Evolutionary conservation across 169 alveolate species (phyloP).

Genomic region (Miamiensis avidus): DNA sequence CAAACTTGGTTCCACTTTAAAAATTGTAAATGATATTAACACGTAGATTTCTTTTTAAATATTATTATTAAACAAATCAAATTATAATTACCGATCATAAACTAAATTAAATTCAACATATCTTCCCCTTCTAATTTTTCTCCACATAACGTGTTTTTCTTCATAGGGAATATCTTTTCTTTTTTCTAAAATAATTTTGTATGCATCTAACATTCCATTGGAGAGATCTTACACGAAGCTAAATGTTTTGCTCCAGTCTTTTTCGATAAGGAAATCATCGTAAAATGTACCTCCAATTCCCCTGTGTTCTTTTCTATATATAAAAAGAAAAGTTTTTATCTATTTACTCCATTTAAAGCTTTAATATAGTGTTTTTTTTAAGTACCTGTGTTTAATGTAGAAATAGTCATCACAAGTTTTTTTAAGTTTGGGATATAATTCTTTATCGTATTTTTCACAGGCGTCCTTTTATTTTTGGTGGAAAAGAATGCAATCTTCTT

Average conservation of each 20-base stretch:
- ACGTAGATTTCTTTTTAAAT: too few species aligned
- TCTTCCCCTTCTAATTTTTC: constrained; percentile 85
- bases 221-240: constrained; percentile 19
- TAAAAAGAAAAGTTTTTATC: too few species aligned
- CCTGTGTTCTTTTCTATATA: constrained; percentile 70
- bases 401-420: constrained; percentile 86
- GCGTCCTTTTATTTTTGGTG: constrained; percentile 76
- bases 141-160: constrained; percentile 82
- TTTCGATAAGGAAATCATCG: constrained; percentile 76
- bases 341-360: background rate
- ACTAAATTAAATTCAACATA: constrained; percentile 87
- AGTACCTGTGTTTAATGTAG: constrained; percentile 62
- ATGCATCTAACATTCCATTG: constrained; percentile 49
- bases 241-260: constrained; percentile 31
- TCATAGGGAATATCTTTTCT: constrained; percentile 68
- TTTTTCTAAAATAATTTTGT: constrained; percentile 70
- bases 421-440: constrained; percentile 78
- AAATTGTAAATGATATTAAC: background rate
- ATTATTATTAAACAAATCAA: too few species aligned
- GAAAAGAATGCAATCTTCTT: constrained; percentile 79
- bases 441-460: constrained; percentile 67
- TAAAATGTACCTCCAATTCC: constrained; percentile 93
- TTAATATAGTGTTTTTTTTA: background rate
- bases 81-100: constrained; percentile 48
- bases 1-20: constrained; percentile 87